Evolutionary conservation across 2,329 filamentous ascomycete genomes (phyloP), one percentile per base, ranked within the genome.

Genomic region (Fusarium decemcellulare): DNA sequence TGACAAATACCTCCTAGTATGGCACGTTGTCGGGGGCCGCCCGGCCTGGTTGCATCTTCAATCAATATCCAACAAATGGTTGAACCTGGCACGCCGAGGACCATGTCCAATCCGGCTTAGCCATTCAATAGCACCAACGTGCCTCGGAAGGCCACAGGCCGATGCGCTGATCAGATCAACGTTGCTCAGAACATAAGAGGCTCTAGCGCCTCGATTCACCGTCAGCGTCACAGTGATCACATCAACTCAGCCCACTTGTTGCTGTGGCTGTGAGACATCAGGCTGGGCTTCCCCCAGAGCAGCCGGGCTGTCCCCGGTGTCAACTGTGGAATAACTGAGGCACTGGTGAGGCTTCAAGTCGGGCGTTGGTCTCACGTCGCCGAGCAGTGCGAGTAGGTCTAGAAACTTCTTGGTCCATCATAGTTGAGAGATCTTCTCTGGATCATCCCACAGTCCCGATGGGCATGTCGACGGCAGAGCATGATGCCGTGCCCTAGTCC

Each of bases 211-310:
- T 68, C 53, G 55, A 65, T 54, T 57, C 64, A 71, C 68, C 68
- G 68, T 71, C 47, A 71, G 70, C 68, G 68, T 71, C 68, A 71
- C 68, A 71, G 68, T 69, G 57, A 63, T 66, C 51, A 59, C 68
- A 71, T 54, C 51, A 65, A 71, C 43, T 50, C 54, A 53, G 36
- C 57, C 68, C 68, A 71, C 68, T 56, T 34, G 54, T 57, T 71
- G 61, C 58, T 68, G 68, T 71, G 68, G 68, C 61, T 69, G 64
- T 65, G 68, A 71, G 60, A 71, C 68, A 69, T 53, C 58, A 71
- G 60, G 53, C 52, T 70, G 46, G 18, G 67, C 51, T 68, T 65
- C 64, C 53, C 55, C 55, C 47, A 59, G 67, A 57, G 51, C 50
- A 48, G 56, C 56, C 70, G 63, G 52, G 30, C 46, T 56, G 43